Evolutionary conservation across 306 rosid species (phyloP).

Genomic region (Coriaria nepalensis): DNA sequence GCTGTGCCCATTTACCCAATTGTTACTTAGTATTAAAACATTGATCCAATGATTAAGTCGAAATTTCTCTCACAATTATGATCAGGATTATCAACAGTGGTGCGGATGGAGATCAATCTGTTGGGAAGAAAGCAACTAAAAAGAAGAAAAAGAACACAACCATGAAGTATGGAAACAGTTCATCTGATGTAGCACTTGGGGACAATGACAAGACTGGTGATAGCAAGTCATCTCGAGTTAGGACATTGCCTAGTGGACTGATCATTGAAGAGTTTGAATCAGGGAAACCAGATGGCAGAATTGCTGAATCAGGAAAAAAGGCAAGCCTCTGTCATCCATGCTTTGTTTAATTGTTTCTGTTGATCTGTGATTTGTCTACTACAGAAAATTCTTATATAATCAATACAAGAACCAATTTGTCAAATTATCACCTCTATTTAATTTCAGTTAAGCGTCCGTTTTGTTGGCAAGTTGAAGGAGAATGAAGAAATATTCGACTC

Average conservation of each 20-base stretch:
- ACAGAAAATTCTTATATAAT: background rate
- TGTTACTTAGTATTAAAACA: background rate
- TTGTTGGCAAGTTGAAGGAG: conserved; percentile 51
- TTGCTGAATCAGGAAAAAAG: conserved; percentile 58
- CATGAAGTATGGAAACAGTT: conserved; percentile 17
- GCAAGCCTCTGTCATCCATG: conserved; percentile 14
- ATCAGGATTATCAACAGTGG: conserved; percentile 28
- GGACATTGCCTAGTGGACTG: conserved; percentile 40
- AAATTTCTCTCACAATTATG: conserved; percentile 4
- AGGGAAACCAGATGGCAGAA: conserved; percentile 51
- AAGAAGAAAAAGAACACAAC: conserved; percentile 46
- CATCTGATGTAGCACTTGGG: conserved; percentile 14
- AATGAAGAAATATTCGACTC: conserved; percentile 44
- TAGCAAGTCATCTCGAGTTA: conserved; percentile 29
- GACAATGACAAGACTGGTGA: conserved; percentile 15
- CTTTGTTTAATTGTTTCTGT: too few relatives aligned
- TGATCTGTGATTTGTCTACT: background rate
- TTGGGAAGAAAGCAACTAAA: conserved; percentile 24
- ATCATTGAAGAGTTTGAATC: conserved; percentile 42
- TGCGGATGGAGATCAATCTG: conserved; percentile 26
- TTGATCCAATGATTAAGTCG: background rate
- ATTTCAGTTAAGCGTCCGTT: conserved; percentile 56
- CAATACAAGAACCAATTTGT: too few relatives aligned
- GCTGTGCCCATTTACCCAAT: background rate
- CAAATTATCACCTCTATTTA: conserved; percentile 14